Evolutionary conservation across 768 basidiomycete genomes (phyloP), one percentile per base, ranked within the genome.

Genomic region (Boletus reticulatus): DNA sequence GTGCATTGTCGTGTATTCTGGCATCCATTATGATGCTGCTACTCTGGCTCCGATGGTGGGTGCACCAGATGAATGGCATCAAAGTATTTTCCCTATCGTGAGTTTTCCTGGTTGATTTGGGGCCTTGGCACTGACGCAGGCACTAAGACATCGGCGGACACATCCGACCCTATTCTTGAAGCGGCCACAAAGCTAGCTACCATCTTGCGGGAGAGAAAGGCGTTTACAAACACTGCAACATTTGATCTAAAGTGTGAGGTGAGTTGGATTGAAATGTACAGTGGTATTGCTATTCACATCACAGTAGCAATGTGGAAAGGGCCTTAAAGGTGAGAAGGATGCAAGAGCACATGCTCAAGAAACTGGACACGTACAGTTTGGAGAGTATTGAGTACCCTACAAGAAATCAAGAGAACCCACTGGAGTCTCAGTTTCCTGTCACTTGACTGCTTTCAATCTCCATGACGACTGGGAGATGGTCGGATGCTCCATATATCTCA

Each of bases 1-100:
- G 19, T 87, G 85, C 54, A 70, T 97, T 14, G 67, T 98, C n/a
- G 78, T 98, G 5, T 98, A 98, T 74, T 93, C 91, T 0, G 96
- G 96, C 4, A 97, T 98, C 44, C 95, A 98, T 70, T 99, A 99
- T 71, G 96, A 99, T 70, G 92, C 92, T 10, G 84, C 88, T 6
- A 87, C 90, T 0, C 74, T 95, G 39, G 84, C 95, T 16, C 97
- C 93, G 0, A 78, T 83, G 71, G 75, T 77, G 10, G 84, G 85
- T 44, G 91, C 89, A 3, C 90, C 92, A 0, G 66, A 76, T 27
- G 94, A 91, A 55, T 99, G 95, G 82, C 95, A 98, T 72, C 89
- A 93, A 64, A 93, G 89, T 3, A 67, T 90, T 46, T 92, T 93
- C 66, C 86, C 85, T 9, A 75, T 85, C 11, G 83, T 80, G 56